Evolutionary conservation across 257 asterid species (phyloP), one percentile per base, ranked within the genome.

Genomic region (Echites panduratus): DNA sequence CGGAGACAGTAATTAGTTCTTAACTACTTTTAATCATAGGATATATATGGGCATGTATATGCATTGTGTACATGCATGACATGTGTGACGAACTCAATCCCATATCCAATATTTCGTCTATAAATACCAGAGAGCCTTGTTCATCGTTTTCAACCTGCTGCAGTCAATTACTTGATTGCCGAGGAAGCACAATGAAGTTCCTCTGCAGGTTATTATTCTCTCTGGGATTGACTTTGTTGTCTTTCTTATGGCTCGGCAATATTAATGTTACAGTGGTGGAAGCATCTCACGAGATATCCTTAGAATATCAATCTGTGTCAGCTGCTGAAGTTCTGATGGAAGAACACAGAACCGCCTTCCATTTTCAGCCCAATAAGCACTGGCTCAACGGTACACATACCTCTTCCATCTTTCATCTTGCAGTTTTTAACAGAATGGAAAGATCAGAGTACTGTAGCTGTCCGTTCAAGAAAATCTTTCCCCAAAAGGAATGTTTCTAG

Each of bases 301-400:
- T 22, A 24, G 61, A 68, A 2, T 74, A 77, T 9, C 85, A 83
- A 35, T 70, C 83, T 2, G n/a, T 68, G 4, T 9, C 80, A 1
- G 38, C 72, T 3, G 27, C 64, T 1, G 29, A 72, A 48, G 80
- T 85, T 6, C 41, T 11, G 20, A 20, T 26, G 35, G 32, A 32
- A 69, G 68, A 62, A 0, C 90, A 85, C 81, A 76, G 93, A 75
- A 81, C 94, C 29, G 89, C 80, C 9, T 89, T 77, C 58, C 96
- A 89, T 68, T 89, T 87, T 53, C 96, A 89, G 24, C 96, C 96
- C 48, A 71, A 63, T 32, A 79, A 35, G 66, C 68, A 86, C 68
- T 89, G 96, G 96, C 83, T 89, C 24, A 89, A 89, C 48, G 93
- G 93, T 89, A 70, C 19, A 27, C 54, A 49, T 48, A 12, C 12